Evolutionary conservation across 1,139 yeast genomes (phyloP).

Genomic region (Zygoascus hellenicus): DNA sequence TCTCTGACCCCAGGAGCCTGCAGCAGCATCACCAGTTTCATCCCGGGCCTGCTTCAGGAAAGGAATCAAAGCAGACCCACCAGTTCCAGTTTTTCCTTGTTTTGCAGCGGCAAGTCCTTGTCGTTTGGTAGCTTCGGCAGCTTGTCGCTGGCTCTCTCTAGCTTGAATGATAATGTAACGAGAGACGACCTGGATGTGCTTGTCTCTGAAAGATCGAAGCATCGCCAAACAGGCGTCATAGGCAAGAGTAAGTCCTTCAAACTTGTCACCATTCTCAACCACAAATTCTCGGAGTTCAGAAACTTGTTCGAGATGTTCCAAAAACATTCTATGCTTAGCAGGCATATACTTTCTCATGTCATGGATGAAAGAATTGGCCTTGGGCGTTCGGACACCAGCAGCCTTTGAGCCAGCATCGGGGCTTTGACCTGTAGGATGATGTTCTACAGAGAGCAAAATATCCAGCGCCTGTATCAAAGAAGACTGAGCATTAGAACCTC

Average conservation of each 20-base stretch:
- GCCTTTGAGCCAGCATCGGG: slow-evolving; percentile 17
- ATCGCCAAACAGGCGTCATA: slow-evolving; percentile 89
- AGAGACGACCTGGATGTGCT: slow-evolving; percentile 88
- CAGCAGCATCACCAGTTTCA: slow-evolving; percentile 90
- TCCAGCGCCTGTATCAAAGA: slow-evolving; percentile 85
- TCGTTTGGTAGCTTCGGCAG: slow-evolving; percentile 21
- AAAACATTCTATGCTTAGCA: slow-evolving; percentile 68
- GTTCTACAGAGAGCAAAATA: slow-evolving; percentile 67
- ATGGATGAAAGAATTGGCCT: slow-evolving; percentile 57
- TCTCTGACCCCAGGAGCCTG: slow-evolving; percentile 83
- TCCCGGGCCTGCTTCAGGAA: slow-evolving; percentile 93
- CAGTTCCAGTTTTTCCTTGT: slow-evolving; percentile 70
- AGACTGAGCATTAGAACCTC: slow-evolving; percentile 93
- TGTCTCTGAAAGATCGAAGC: slow-evolving; percentile 83
- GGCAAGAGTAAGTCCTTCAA: slow-evolving; percentile 58
- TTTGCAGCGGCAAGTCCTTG: slow-evolving; percentile 36
- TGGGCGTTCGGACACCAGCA: slow-evolving; percentile 22
- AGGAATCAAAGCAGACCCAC: slow-evolving; percentile 88
- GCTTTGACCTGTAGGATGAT: slow-evolving; percentile 62
- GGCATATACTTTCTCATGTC: slow-evolving; percentile 94
- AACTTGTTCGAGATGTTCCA: slow-evolving; percentile 50
- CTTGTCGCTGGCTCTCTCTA: slow-evolving; percentile 23
- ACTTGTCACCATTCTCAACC: slow-evolving; percentile 34
- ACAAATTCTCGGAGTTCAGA: slow-evolving; percentile 65
- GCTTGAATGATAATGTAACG: slow-evolving; percentile 81